Base-by-base conservation (phyloP, 331 rosid genomes). In the Rhamnella rubrinervis region DNA sequence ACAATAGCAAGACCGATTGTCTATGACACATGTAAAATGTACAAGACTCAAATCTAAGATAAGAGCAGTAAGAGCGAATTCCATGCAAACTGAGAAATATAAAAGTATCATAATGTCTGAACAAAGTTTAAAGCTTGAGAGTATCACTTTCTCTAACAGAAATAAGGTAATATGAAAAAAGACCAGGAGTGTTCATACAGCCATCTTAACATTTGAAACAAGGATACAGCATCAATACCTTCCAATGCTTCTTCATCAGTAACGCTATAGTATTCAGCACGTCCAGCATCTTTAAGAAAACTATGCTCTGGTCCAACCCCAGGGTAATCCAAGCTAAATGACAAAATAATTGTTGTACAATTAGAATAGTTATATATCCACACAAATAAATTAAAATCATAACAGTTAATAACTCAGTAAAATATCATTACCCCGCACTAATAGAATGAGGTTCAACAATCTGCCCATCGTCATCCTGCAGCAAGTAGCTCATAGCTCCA, bases 231-330 rank as follows among this genome's bases (percentile, higher is more conserved):
- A 3, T 53, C 58, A n/a, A 4, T 88, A 91, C 98, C 98, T 78
- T 93, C 97, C 40, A 93, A 79, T 52, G 98, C 97, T 87, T 93
- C 98, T 23, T 85, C 95, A 71, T 93, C 98, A 0, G 93, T 91
- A 75, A 93, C 61, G 50, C 95, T 73, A 64, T 84, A 47, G 71
- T 93, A 93, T 67, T 93, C 98, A 41, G 95, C 98, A 14, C 98
- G 98, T 10, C 89, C 85, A 8, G 55, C 6, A 70, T 93, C 98
- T 80, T 93, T 93, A 78, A 91, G 82, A 72, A 76, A 93, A 71
- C 98, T 93, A 47, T 93, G 97, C 83, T 93, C 98, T 6, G 97
- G 98, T 67, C 98, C 98, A 71, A 93, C 98, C 66, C 98, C 98
- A 47, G 98, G 98, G 86, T 93, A 93, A 82, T 93, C 97, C 97